Conservation (phyloP, 345 rosid species). For the Brassica cretica region DNA sequence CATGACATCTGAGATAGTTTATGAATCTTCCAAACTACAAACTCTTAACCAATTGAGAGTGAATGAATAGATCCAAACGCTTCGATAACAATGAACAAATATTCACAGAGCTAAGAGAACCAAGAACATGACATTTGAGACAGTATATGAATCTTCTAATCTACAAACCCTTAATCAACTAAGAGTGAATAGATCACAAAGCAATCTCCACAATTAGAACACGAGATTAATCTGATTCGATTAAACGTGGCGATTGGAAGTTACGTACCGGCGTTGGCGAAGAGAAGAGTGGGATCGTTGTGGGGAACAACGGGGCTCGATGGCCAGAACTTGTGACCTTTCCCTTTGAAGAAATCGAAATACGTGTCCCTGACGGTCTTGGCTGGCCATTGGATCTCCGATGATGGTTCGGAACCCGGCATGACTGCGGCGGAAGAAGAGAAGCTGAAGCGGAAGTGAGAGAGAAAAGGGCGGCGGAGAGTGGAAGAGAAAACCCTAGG, state of each 20-base stretch:
- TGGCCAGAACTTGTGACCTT: constrained; percentile 70
- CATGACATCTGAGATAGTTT: background rate
- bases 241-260: background rate
- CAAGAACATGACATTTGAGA: background rate
- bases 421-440: constrained; percentile 15
- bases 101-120: background rate
- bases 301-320: constrained; percentile 94
- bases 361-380: constrained; percentile 76
- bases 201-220: background rate
- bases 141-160: background rate
- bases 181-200: background rate
- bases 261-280: constrained; percentile 83
- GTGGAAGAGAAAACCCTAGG: constrained; percentile 39
- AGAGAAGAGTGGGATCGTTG: constrained; percentile 90
- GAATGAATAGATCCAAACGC: background rate
- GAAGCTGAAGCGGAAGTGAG: constrained; percentile 8
- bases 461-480: constrained; percentile 29
- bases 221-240: background rate
- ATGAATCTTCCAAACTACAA: background rate
- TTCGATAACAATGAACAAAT: background rate
- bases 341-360: constrained; percentile 63
- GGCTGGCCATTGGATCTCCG: constrained; percentile 65
- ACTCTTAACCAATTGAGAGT: background rate
- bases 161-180: background rate
- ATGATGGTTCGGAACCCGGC: constrained; percentile 45